Conservation (phyloP, 2,329 filamentous ascomycete genomes). For the Keithomyces neogunnii region DNA sequence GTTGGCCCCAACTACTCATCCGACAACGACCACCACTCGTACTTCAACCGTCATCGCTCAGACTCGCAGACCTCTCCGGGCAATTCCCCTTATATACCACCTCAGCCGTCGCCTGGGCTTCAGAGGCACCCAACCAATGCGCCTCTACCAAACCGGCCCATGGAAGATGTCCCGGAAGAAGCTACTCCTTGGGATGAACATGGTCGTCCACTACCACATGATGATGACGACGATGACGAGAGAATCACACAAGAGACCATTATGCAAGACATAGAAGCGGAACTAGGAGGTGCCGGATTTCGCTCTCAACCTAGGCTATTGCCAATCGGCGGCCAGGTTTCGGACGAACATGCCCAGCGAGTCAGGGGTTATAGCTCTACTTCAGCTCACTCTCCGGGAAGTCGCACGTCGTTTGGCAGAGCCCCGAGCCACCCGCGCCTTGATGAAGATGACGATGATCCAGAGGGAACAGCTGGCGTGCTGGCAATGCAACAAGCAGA, state of each 20-base stretch:
- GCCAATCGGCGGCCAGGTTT: constrained; percentile 36
- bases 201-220: constrained; percentile 18
- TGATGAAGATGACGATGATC: constrained; percentile 65
- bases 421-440: constrained; percentile 1
- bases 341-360: constrained; percentile 36
- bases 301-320: constrained; percentile 27
- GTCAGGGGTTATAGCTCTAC: constrained; percentile 42
- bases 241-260: constrained; percentile 41
- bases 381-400: constrained; percentile 32
- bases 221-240: constrained; percentile 25
- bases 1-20: constrained; percentile 41
- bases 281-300: constrained; percentile 31
- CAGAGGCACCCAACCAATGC: constrained; percentile 52
- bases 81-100: constrained; percentile 33
- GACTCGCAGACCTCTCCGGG: constrained; percentile 41
- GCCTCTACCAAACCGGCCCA: constrained; percentile 46
- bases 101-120: constrained; percentile 37
- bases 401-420: constrained; percentile 9
- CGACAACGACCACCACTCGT: constrained; percentile 36
- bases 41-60: constrained; percentile 36
- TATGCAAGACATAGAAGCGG: constrained; percentile 50
- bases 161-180: constrained; percentile 35
- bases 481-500: constrained; percentile 80
- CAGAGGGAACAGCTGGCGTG: constrained; percentile 76
- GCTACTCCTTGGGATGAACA: constrained; percentile 32